A percentile compares a stretch with the other conserved stretches of the same genome.
These are phyloP conservation scores for Wickerhamomyces bisporus DNA, from an alignment of 805 yeast species.

Conservation along the genomic window DNA sequence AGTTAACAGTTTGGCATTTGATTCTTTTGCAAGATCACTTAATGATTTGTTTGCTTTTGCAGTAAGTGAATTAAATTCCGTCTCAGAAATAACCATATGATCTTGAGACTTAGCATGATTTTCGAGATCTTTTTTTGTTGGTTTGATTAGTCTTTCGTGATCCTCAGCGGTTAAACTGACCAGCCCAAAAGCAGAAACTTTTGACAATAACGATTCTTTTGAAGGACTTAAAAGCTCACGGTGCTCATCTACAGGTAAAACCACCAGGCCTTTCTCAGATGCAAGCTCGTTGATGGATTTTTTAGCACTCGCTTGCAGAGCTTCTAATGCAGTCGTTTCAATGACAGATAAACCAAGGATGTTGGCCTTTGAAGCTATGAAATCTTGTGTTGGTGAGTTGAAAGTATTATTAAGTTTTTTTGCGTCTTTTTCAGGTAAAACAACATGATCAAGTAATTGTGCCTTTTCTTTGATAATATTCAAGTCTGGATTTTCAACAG, in stretches of 20 bases:
- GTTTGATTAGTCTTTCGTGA: conserved; percentile 6
- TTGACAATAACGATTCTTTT: conserved; percentile 4
- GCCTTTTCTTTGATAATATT: conserved; percentile 20
- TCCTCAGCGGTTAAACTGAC: conserved; percentile 5
- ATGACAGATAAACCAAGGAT: no score
- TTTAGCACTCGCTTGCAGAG: conserved; percentile 5
- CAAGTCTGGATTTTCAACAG: conserved; percentile 20
- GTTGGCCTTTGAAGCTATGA: no score
- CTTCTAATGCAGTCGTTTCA: no score
- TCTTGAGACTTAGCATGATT: conserved; percentile 5
- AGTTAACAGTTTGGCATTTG: background rate
- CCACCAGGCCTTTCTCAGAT: conserved; percentile 7
- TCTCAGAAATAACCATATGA: no score
- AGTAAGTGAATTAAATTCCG: no score
- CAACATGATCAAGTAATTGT: conserved; percentile 6
- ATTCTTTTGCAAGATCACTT: no score
- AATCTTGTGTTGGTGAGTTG: no score
- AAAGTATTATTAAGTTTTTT: no score
- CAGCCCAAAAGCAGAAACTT: conserved; percentile 7
- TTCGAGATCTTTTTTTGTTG: conserved; percentile 5
- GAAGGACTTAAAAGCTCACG: conserved; percentile 15
- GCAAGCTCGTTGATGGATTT: conserved; percentile 9
- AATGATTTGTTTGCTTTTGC: no score
- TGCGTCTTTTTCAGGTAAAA: no score
- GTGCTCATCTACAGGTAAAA: conserved; percentile 14